These are phyloP conservation scores for Ulvella scutata DNA, from an alignment of 139 green algal species.

Conservation along the genomic window DNA sequence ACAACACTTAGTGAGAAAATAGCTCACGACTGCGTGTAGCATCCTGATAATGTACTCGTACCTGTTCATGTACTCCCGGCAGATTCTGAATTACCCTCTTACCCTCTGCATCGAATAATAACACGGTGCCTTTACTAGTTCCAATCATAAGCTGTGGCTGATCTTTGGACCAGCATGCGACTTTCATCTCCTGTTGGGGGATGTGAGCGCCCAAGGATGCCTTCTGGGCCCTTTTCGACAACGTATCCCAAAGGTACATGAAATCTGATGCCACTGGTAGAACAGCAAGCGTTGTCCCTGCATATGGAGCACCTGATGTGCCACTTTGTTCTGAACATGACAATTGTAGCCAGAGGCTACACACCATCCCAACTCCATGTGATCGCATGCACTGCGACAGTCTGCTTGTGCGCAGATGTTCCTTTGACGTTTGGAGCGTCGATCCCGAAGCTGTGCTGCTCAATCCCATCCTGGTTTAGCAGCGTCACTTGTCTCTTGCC, in stretches of 20 bases:
- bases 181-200: not conserved
- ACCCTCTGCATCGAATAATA: not conserved
- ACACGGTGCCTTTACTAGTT: not conserved
- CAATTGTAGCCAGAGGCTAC: not conserved
- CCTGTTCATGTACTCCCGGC: not conserved
- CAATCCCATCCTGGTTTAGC: not conserved
- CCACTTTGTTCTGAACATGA: not conserved
- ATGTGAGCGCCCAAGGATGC: not conserved
- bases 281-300: not conserved
- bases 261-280: not conserved
- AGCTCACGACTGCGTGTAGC: not conserved
- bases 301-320: not conserved
- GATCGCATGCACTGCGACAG: not conserved
- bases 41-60: not conserved
- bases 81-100: not conserved
- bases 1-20: not conserved
- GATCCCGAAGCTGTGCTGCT: not conserved
- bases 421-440: constrained; percentile 1
- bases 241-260: not conserved
- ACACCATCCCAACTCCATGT: not conserved
- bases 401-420: not conserved
- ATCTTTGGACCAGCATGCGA: not conserved
- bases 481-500: not conserved
- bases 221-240: not conserved
- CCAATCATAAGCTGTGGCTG: not conserved